Percentiles rank a stretch among this genome's conserved stretches.
phyloP scores from a whole-genome alignment of 306 rosid species.

The Acmispon strigosus region DNA sequence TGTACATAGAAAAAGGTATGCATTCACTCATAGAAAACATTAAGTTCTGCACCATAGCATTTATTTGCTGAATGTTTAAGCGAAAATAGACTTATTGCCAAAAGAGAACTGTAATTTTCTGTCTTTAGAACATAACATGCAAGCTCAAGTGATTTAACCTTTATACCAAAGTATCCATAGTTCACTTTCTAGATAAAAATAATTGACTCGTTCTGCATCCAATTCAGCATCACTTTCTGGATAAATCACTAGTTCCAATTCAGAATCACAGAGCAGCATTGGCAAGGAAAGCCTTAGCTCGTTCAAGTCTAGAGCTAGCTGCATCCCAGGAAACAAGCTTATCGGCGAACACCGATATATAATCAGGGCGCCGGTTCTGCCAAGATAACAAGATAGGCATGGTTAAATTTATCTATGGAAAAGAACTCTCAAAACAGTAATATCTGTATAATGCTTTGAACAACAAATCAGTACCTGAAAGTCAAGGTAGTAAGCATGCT shows the following conservation, averaged over 20 bases:
- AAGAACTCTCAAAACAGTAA: background rate
- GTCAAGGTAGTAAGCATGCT: slow-evolving; percentile 92
- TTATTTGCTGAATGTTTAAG: background rate
- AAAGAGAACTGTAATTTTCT: too few relatives aligned
- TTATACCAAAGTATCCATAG: too few relatives aligned
- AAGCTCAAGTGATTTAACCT: too few relatives aligned
- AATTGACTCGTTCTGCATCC: background rate
- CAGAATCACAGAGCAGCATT: slow-evolving; percentile 25
- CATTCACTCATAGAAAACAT: background rate
- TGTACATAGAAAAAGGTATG: background rate
- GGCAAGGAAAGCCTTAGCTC: slow-evolving; percentile 46
- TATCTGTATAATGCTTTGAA: background rate
- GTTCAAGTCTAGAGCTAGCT: slow-evolving; percentile 50
- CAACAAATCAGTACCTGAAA: slow-evolving; percentile 50
- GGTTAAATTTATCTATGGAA: background rate
- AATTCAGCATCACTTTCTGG: background rate
- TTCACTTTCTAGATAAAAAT: too few relatives aligned
- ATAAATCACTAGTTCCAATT: slow-evolving; percentile 12
- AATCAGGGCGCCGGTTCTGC: slow-evolving; percentile 60
- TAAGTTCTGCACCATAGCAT: background rate
- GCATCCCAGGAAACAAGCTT: slow-evolving; percentile 80
- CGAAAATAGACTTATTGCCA: background rate
- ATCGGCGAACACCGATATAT: slow-evolving; percentile 54
- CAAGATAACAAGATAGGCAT: background rate
- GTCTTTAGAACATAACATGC: too few relatives aligned